Evolutionary conservation across 2,329 filamentous ascomycete species (phyloP).

Genomic region (Aspergillus flavus): DNA sequence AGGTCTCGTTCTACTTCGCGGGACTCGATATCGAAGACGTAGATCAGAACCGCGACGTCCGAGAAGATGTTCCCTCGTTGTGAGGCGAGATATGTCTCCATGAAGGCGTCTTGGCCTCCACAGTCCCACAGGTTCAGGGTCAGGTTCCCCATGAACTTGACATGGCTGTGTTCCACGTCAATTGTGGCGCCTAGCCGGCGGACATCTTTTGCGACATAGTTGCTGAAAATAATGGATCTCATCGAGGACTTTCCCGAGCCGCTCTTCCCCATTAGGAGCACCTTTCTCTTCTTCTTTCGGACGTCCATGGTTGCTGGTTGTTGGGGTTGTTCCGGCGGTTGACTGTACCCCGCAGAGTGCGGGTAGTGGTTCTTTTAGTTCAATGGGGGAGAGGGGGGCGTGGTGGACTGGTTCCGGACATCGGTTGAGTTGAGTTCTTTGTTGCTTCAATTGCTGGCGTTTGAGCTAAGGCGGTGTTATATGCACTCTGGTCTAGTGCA

Average conservation of each 20-base stretch:
- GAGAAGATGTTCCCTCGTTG: constrained; percentile 96
- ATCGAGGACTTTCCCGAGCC: constrained; percentile 98
- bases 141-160: constrained; percentile 97
- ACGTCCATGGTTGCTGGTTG: constrained; percentile 40
- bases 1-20: constrained; percentile 92
- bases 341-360: constrained; percentile 1
- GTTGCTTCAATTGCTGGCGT: not conserved
- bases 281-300: constrained; percentile 77
- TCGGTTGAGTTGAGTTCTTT: not conserved
- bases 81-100: constrained; percentile 95
- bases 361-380: constrained; percentile 1
- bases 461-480: not conserved
- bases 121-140: constrained; percentile 99
- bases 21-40: constrained; percentile 98
- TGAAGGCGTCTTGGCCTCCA: constrained; percentile 96
- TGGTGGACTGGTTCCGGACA: not conserved
- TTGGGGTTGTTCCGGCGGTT: not conserved
- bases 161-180: constrained; percentile 96
- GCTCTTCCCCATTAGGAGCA: constrained; percentile 89
- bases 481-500: not conserved
- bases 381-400: not conserved
- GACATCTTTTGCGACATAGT: constrained; percentile 96
- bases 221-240: constrained; percentile 98
- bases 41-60: constrained; percentile 95
- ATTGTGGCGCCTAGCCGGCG: constrained; percentile 91